A percentile compares a stretch with the other conserved stretches of the same genome.
These are phyloP conservation scores for Croton laevigatus DNA, from an alignment of 441 rosid genomes.

Conservation along the genomic window DNA sequence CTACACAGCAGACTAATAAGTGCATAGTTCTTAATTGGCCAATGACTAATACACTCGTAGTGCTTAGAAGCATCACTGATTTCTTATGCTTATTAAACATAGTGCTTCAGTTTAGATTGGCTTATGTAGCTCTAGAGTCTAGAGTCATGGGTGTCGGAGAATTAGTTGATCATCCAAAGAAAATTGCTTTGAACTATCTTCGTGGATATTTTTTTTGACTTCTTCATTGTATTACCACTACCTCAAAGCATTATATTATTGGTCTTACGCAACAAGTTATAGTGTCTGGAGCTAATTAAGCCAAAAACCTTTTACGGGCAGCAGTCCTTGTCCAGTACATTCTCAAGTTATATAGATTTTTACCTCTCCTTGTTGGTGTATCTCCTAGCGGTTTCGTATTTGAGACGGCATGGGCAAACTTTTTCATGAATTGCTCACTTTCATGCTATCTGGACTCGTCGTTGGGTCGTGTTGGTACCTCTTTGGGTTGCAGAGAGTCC, in stretches of 20 bases:
- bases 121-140: too few relatives aligned
- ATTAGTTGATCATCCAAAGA: too few relatives aligned
- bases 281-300: slow-evolving; percentile 54
- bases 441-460: slow-evolving; percentile 70
- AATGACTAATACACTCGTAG: too few relatives aligned
- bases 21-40: too few relatives aligned
- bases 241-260: slow-evolving; percentile 37
- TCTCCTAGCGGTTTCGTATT: slow-evolving; percentile 70
- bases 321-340: slow-evolving; percentile 67
- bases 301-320: slow-evolving; percentile 59
- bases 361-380: slow-evolving; percentile 73
- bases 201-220: too few relatives aligned
- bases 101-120: too few relatives aligned
- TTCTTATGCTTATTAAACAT: too few relatives aligned
- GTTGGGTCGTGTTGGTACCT: slow-evolving; percentile 93
- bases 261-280: slow-evolving; percentile 41
- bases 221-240: too few relatives aligned
- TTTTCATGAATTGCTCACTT: slow-evolving; percentile 78
- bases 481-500: slow-evolving; percentile 87
- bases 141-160: too few relatives aligned
- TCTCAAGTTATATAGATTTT: slow-evolving; percentile 71
- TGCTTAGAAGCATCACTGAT: too few relatives aligned
- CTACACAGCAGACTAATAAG: slow-evolving; percentile 16
- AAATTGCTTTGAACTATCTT: too few relatives aligned
- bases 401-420: slow-evolving; percentile 92